Base-by-base conservation (phyloP, 257 asterid genomes). In the Solanum etuberosum region DNA sequence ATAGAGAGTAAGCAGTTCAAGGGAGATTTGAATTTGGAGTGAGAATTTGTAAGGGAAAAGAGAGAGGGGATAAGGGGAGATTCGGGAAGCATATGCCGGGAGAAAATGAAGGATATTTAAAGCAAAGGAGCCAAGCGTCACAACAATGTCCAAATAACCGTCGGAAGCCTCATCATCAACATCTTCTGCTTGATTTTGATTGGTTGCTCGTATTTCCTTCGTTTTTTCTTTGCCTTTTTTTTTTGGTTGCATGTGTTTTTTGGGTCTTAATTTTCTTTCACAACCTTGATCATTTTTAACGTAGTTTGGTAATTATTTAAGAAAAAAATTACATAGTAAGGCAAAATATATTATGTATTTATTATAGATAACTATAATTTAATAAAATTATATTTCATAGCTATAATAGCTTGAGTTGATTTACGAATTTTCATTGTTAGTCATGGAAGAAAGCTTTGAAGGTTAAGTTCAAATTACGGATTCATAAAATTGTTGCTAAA, bases 61-160 rank as follows among this genome's bases (percentile, higher is more conserved):
- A 25, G 73, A 87, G 91, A 67, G 81, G 89, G 95, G 91, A 92
- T 90, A 91, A 92, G 91, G 83, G 83, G 93, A 88, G 92, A 91
- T 92, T 91, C 93, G 87, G 77, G 91, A 51, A 88, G 96, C 88
- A 95, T 93, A 95, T 94, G 73, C 98, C 89, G 12, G 88, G 86
- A 83, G 77, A 57, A 21, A 72, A 46, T 25, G 65, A 34, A 23
- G 71, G 54, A 87, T 85, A 37, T 83, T 43, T 46, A 70, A 67
- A 61, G 68, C 42, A 16, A 23, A 31, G n/a, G 54, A 18, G 34
- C 11, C n/a, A 10, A 27, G 9, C 11, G 32, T 63, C 14, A 38
- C 21, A 46, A 34, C 21, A 18, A 18, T 81, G 31, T 81, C 68
- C 85, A 48, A 48, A 48, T 81, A 81, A 48, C 85, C 6, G 68